phyloP scores from a whole-genome alignment of 805 yeast species.

The Zygotorulaspora florentina region DNA sequence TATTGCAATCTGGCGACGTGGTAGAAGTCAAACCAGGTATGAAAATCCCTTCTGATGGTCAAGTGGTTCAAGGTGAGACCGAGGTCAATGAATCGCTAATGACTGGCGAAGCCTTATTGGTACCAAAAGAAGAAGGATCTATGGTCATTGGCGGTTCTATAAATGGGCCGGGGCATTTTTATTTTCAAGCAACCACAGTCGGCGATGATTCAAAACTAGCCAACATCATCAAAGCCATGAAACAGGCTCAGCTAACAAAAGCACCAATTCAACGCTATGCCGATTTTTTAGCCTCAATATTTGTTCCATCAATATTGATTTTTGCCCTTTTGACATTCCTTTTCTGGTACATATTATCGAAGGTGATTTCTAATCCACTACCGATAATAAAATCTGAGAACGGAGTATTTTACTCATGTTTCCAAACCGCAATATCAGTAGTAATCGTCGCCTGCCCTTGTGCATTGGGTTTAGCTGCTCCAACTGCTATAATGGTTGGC shows the following conservation, averaged over 20 bases:
- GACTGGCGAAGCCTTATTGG: slow-evolving; percentile 87
- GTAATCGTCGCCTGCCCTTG: slow-evolving; percentile 98
- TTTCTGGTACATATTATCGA: slow-evolving; percentile 49
- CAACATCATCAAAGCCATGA: slow-evolving; percentile 80
- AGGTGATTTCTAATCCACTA: slow-evolving; percentile 42
- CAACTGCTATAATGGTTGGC: slow-evolving; percentile 98
- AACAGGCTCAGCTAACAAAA: slow-evolving; percentile 79
- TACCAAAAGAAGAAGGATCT: slow-evolving; percentile 57
- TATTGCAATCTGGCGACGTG: slow-evolving; percentile 72
- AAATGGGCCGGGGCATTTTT: slow-evolving; percentile 71
- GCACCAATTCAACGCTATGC: slow-evolving; percentile 92
- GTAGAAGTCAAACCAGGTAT: slow-evolving; percentile 81
- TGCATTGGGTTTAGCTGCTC: slow-evolving; percentile 95
- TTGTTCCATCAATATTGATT: slow-evolving; percentile 70
- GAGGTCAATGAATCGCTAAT: slow-evolving; percentile 85
- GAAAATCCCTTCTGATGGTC: slow-evolving; percentile 89
- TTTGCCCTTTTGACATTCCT: slow-evolving; percentile 65
- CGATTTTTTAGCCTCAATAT: slow-evolving; percentile 76
- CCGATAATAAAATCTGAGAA: slow-evolving; percentile 42
- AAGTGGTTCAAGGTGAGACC: slow-evolving; percentile 68
- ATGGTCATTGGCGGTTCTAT: slow-evolving; percentile 84
- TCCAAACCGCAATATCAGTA: slow-evolving; percentile 83
- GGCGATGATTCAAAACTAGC: slow-evolving; percentile 85
- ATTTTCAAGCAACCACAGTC: slow-evolving; percentile 61
- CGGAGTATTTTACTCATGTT: slow-evolving; percentile 61